Percentiles rank a stretch among this genome's conserved stretches.
phyloP scores from a whole-genome alignment of 768 basidiomycete genomes.

The Tylopilus felleus region DNA sequence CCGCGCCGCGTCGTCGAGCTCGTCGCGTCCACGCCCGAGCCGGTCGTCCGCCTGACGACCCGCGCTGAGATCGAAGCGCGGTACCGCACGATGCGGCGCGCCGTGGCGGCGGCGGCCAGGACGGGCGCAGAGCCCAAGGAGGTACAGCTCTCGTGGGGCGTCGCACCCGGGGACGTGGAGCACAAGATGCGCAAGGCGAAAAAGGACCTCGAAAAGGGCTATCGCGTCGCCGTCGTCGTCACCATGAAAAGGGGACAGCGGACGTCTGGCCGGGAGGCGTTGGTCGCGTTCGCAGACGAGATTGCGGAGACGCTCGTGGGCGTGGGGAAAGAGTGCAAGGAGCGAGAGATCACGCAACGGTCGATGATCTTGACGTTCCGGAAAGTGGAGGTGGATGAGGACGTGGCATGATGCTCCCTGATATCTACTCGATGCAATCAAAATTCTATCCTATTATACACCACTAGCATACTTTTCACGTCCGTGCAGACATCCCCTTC shows the following conservation, averaged over 20 bases:
- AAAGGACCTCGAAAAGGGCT: constrained; percentile 57
- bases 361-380: constrained; percentile 45
- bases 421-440: constrained; percentile 8
- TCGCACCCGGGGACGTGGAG: constrained; percentile 53
- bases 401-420: constrained; percentile 8
- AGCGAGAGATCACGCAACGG: constrained; percentile 37
- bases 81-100: constrained; percentile 35
- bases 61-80: constrained; percentile 41
- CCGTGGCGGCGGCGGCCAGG: constrained; percentile 30
- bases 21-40: constrained; percentile 43
- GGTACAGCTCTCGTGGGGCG: constrained; percentile 69
- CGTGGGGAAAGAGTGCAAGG: constrained; percentile 52
- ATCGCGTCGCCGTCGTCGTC: constrained; percentile 54
- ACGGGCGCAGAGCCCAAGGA: constrained; percentile 49
- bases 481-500: constrained; percentile 9
- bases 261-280: constrained; percentile 36
- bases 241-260: constrained; percentile 45
- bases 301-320: constrained; percentile 44
- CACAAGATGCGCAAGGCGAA: constrained; percentile 63
- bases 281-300: constrained; percentile 44
- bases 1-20: constrained; percentile 51
- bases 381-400: constrained; percentile 17
- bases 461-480: constrained; percentile 25
- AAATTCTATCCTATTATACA: constrained; percentile 25
- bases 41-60: constrained; percentile 60